Percentiles rank a stretch among this genome's conserved stretches.
Evolutionary conservation across 495 filamentous ascomycete genomes (phyloP).

Genomic region (Pyrenopolyporus hunteri): DNA sequence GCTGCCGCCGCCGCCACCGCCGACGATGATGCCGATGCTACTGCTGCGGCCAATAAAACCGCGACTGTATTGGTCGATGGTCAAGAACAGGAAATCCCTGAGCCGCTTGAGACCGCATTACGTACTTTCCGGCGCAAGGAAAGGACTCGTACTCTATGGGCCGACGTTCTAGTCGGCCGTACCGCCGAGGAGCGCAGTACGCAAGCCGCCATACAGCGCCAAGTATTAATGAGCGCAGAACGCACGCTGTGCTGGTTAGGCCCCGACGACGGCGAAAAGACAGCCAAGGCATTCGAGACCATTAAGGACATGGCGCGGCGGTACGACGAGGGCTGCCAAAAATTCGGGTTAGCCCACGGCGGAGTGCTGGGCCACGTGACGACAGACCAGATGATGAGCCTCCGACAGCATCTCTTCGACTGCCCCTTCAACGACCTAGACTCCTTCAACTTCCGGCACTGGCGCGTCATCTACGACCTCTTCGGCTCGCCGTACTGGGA

Average conservation of each 20-base stretch:
- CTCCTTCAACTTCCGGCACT: conserved; percentile 23
- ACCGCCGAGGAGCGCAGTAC: conserved; percentile 31
- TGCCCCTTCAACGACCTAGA: conserved; percentile 22
- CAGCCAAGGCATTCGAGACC: conserved; percentile 21
- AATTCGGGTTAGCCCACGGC: conserved; percentile 17
- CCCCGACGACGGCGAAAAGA: conserved; percentile 15
- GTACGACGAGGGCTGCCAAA: conserved; percentile 4
- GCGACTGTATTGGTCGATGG: conserved; percentile 21
- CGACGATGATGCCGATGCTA: not conserved
- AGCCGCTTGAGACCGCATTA: conserved; percentile 27
- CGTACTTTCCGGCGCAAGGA: conserved; percentile 35
- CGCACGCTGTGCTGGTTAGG: conserved; percentile 40
- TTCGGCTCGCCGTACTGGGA: conserved; percentile 31
- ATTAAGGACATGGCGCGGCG: conserved; percentile 29
- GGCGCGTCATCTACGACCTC: conserved; percentile 21
- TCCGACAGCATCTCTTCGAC: not conserved
- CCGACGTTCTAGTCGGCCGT: conserved; percentile 34
- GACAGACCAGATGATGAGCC: conserved; percentile 8
- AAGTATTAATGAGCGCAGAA: conserved; percentile 29
- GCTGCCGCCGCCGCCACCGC: not conserved
- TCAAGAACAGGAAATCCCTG: conserved; percentile 18
- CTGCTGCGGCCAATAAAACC: not conserved
- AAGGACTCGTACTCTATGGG: conserved; percentile 35
- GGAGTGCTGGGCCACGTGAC: not conserved
- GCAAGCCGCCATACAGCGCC: conserved; percentile 13